These are phyloP conservation scores for Penicillium sumatraense DNA, from an alignment of 2,329 filamentous ascomycete genomes.

Conservation along the genomic window DNA sequence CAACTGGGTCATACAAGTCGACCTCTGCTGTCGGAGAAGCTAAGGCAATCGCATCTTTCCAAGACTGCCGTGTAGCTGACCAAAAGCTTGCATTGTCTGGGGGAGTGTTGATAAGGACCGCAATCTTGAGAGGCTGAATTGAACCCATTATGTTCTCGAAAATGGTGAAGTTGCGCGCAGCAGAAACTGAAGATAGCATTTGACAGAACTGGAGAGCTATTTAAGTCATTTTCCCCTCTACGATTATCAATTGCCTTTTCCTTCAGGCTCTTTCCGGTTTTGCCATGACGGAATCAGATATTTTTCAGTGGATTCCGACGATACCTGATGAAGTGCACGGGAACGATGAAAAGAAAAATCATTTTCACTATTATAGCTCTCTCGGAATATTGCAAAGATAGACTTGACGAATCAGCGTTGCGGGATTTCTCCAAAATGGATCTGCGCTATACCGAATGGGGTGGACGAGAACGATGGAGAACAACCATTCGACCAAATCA, in stretches of 20 bases:
- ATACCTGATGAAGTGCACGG: no score
- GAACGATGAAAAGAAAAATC: no score
- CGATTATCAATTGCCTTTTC: no score
- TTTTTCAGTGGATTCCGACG: no score
- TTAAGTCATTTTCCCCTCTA: no score
- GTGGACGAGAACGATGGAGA: not conserved
- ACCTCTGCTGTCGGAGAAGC: slow-evolving; percentile 14
- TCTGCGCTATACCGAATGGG: not conserved
- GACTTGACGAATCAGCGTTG: no score
- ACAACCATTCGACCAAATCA: not conserved
- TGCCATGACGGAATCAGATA: no score
- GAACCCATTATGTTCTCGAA: not conserved
- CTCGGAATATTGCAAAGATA: no score
- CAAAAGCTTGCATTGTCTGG: slow-evolving; percentile 10
- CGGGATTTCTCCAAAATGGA: not conserved
- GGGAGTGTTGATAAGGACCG: slow-evolving; percentile 1
- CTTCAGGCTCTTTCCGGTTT: no score
- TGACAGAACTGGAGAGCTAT: no score
- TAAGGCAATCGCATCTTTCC: not conserved
- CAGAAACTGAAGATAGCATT: no score
- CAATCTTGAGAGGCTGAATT: not conserved
- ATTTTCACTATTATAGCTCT: not conserved
- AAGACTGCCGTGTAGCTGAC: slow-evolving; percentile 9
- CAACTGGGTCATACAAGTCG: slow-evolving; percentile 33
- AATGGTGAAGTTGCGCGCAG: no score